These are phyloP conservation scores for Plasmodium yoelii DNA, from an alignment of 169 alveolate species.

Conservation along the genomic window DNA sequence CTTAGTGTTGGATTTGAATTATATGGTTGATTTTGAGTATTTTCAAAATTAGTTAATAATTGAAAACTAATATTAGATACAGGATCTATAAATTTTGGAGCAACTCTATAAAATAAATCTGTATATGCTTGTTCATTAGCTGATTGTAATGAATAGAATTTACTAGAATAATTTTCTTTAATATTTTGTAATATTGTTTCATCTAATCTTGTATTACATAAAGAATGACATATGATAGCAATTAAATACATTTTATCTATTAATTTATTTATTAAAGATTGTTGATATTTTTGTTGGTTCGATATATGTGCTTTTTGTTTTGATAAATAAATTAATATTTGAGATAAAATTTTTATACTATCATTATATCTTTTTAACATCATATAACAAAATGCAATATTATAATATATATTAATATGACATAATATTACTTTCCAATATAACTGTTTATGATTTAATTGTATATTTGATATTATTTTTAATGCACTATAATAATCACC, in stretches of 20 bases:
- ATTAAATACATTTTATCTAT: conserved; percentile 88
- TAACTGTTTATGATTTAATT: conserved; percentile 79
- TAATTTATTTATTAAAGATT: conserved; percentile 80
- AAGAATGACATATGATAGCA: conserved; percentile 85
- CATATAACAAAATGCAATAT: conserved; percentile 88
- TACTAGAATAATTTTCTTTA: conserved; percentile 87
- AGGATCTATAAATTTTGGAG: conserved; percentile 89
- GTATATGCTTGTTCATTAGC: conserved; percentile 86
- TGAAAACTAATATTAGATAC: conserved; percentile 71
- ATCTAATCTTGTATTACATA: conserved; percentile 81
- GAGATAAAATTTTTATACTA: conserved; percentile 84
- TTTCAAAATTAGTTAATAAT: conserved; percentile 71
- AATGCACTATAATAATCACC: conserved; percentile 88
- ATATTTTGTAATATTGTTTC: conserved; percentile 85
- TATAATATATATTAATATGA: conserved; percentile 84
- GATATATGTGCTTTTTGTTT: conserved; percentile 83
- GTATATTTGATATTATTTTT: conserved; percentile 80
- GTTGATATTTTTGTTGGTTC: conserved; percentile 85
- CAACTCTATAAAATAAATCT: conserved; percentile 83
- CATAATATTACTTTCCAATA: conserved; percentile 90
- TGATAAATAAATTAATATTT: conserved; percentile 80
- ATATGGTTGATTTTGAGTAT: conserved; percentile 64
- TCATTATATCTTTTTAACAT: conserved; percentile 90
- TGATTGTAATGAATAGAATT: conserved; percentile 85
- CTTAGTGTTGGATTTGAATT: conserved; percentile 81